Evolutionary conservation across 2,329 filamentous ascomycete species (phyloP), one percentile per base, ranked within the genome.

Genomic region (Xylariomycetidae sp.): DNA sequence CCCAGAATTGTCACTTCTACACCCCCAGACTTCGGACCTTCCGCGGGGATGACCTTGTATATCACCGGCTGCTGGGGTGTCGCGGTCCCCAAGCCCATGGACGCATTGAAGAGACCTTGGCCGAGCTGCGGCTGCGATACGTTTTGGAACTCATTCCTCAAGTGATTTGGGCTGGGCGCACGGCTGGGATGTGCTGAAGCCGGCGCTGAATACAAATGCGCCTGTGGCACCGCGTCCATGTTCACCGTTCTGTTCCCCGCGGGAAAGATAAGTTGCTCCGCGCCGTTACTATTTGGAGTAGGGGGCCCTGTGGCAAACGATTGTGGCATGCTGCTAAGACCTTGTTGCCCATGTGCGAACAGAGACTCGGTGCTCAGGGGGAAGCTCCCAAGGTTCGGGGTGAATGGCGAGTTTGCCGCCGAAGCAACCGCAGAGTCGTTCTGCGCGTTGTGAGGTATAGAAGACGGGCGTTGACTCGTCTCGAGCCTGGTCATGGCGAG

Each of bases 1-100:
- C 89, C 88, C 7, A 94, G 68, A 36, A 92, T 76, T 0, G 86
- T 90, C 3, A 95, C 87, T 57, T 96, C 88, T 33, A 87, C 88
- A 26, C 88, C 88, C 38, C 88, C 88, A 22, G 77, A 78, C 38
- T 81, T 85, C 6, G 88, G 85, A 0, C 88, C 88, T 57, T 94
- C 85, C 18, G 74, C 74, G 1, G 89, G 88, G 22, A 92, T 86
- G 41, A 95, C 72, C 56, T 89, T 90, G 55, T 87, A 82, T 15
- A 94, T 90, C 13, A 75, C 74, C 2, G 82, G 76, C 3, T 74
- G 67, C 9, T 61, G 55, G 1, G 46, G 35, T 18, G 71, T 63
- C n/a, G 70, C 63, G 27, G 69, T 66, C 30, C 66, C 66, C 35
- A 72, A 61, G 6, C 58, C 61, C 17, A 77, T 54, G 17, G 74